phyloP scores from a whole-genome alignment of 1,284 basidiomycete genomes.

The Austropuccinia psidii region DNA sequence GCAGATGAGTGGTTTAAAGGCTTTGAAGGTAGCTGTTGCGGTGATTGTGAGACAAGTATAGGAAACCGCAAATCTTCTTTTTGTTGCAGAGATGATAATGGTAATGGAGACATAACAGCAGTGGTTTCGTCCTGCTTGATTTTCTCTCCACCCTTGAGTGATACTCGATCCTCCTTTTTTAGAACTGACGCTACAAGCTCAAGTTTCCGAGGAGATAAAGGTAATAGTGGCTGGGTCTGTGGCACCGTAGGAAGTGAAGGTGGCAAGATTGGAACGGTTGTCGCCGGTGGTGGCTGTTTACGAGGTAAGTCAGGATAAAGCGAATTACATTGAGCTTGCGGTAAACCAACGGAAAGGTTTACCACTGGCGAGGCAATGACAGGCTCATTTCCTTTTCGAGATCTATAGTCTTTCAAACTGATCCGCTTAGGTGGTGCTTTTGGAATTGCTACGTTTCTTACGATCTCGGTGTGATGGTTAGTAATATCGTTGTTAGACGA shows the following conservation, averaged over 20 bases:
- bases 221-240: slow-evolving; percentile 27
- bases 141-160: slow-evolving; percentile 12
- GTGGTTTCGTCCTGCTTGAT: neutral
- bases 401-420: slow-evolving; percentile 36
- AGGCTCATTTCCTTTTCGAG: slow-evolving; percentile 25
- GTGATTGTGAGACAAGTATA: too few relatives aligned
- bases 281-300: slow-evolving; percentile 11
- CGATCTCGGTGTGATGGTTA: too few relatives aligned
- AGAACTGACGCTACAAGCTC: slow-evolving; percentile 36
- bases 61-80: too few relatives aligned
- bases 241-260: slow-evolving; percentile 11
- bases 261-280: slow-evolving; percentile 15
- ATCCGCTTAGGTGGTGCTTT: slow-evolving; percentile 35
- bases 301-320: too few relatives aligned
- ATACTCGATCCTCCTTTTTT: slow-evolving; percentile 21
- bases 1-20: neutral
- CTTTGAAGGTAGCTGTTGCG: neutral
- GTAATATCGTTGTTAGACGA: too few relatives aligned
- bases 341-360: neutral
- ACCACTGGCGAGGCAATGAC: neutral
- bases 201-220: slow-evolving; percentile 36
- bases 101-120: neutral
- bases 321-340: too few relatives aligned
- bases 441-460: too few relatives aligned
- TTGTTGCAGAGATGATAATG: neutral